Evolutionary conservation across 164 flowering plant genomes (phyloP).

Genomic region (Taxillus chinensis): DNA sequence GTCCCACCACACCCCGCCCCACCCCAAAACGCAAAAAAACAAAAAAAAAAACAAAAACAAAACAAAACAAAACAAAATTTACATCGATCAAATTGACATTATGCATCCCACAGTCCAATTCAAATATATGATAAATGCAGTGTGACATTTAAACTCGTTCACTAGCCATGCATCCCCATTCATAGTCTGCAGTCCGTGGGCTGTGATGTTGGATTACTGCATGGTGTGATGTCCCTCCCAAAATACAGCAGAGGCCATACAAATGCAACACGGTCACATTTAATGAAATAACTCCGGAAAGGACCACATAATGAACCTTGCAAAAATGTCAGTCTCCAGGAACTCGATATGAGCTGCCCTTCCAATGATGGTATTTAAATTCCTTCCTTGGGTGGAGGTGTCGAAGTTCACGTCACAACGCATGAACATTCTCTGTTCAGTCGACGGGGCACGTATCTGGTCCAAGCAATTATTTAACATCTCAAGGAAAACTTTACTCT

Average conservation of each 20-base stretch:
- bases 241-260: background rate
- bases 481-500: constrained; percentile 64
- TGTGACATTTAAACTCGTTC: too few species aligned
- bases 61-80: too few species aligned
- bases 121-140: too few species aligned
- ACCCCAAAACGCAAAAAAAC: too few species aligned
- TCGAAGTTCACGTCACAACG: constrained; percentile 95
- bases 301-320: constrained; percentile 90
- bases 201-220: too few species aligned
- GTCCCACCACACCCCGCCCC: too few species aligned
- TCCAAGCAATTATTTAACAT: constrained; percentile 92
- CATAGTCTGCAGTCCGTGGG: too few species aligned
- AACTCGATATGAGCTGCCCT: constrained; percentile 97
- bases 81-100: too few species aligned
- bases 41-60: too few species aligned
- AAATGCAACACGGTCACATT: constrained; percentile 1
- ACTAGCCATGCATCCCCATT: too few species aligned
- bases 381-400: constrained; percentile 66
- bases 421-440: constrained; percentile 68
- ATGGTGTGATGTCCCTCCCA: too few species aligned
- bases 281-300: constrained; percentile 74
- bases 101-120: too few species aligned
- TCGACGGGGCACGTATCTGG: constrained; percentile 69
- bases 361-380: constrained; percentile 75
- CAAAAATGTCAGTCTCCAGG: constrained; percentile 78